Base-by-base conservation (phyloP, 306 rosid genomes). In the Fagus crenata region DNA sequence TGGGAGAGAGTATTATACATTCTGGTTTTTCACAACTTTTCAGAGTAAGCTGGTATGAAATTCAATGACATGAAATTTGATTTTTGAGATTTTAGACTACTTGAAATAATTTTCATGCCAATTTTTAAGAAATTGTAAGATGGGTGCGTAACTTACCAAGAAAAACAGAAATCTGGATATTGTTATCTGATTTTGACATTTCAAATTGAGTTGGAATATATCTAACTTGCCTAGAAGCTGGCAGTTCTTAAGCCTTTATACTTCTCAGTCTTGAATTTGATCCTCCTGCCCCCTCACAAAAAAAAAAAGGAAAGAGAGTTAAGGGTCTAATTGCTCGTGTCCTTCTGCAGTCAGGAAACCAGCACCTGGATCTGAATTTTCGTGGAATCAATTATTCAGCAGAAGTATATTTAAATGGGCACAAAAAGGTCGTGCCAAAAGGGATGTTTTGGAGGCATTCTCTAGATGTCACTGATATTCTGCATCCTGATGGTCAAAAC, bases 371-470 rank as follows among this genome's bases (percentile, higher is more conserved):
- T 84, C 82, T 94, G 78, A 92, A 92, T 81, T 94, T 94, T 78
- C 98, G 97, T 18, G 98, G 86, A 73, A 83, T 92, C 82, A 94
- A 94, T 75, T 94, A 94, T 88, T 90, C 89, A 33, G 97, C 97
- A 8, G 96, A 94, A 70, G 86, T 92, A 70, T 92, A 89, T 82
- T 60, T 92, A 77, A 94, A 94, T 80, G 98, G 97, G 73, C 96
- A 89, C 79, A 53, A 88, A 76, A 89, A 74, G 54, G 69, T 49
- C 71, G 82, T 94, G 5, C 93, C 98, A 2, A 92, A 85, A 79
- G 98, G 98, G 80, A 94, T 94, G 98, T 94, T 94, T 85, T 85
- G 90, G 58, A 92, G 98, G 85, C 98, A 94, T 75, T 84, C 89
- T 78, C 82, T 92, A 22, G 91, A 94, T 85, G 90, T 94, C 87